A percentile compares a stretch with the other conserved stretches of the same genome.
These are phyloP conservation scores for Lobulomyces angularis DNA, from an alignment of 192 early-diverging fungal genomes.

Conservation along the genomic window DNA sequence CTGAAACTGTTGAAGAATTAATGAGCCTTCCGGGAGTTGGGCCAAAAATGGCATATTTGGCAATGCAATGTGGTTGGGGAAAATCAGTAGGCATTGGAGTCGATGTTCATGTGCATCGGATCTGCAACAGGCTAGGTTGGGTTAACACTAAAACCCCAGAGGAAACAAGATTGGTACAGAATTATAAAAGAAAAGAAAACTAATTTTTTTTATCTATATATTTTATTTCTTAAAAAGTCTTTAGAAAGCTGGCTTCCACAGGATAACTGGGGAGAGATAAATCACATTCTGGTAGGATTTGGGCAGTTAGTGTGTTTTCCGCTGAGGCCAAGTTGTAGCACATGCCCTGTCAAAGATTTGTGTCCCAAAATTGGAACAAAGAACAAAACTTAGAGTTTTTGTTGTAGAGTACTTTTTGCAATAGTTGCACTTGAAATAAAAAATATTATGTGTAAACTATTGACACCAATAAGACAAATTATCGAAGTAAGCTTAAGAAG, in stretches of 20 bases:
- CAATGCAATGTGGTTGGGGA: slow-evolving; percentile 76
- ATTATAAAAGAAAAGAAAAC: not conserved
- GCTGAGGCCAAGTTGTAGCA: slow-evolving; percentile 56
- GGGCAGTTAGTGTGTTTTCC: slow-evolving; percentile 75
- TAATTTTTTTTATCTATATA: slow-evolving; percentile 5
- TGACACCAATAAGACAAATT: too few species aligned
- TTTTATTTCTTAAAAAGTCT: slow-evolving; percentile 12
- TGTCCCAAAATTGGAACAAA: slow-evolving; percentile 35
- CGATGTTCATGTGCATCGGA: slow-evolving; percentile 89
- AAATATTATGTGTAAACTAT: too few species aligned
- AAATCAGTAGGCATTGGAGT: slow-evolving; percentile 82
- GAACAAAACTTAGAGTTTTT: slow-evolving; percentile 1
- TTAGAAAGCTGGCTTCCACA: slow-evolving; percentile 74
- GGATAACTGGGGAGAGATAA: slow-evolving; percentile 76
- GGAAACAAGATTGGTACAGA: slow-evolving; percentile 50
- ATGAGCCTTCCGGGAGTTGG: slow-evolving; percentile 80
- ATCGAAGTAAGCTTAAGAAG: too few species aligned
- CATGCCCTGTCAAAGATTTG: slow-evolving; percentile 63
- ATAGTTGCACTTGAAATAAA: too few species aligned
- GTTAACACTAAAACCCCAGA: slow-evolving; percentile 68
- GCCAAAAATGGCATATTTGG: slow-evolving; percentile 86
- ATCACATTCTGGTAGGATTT: slow-evolving; percentile 80
- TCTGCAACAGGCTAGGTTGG: slow-evolving; percentile 81
- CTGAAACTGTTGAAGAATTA: slow-evolving; percentile 62
- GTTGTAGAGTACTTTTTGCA: too few species aligned